Conservation (phyloP, 2,329 filamentous ascomycete species). For the Fusarium robinianum region DNA sequence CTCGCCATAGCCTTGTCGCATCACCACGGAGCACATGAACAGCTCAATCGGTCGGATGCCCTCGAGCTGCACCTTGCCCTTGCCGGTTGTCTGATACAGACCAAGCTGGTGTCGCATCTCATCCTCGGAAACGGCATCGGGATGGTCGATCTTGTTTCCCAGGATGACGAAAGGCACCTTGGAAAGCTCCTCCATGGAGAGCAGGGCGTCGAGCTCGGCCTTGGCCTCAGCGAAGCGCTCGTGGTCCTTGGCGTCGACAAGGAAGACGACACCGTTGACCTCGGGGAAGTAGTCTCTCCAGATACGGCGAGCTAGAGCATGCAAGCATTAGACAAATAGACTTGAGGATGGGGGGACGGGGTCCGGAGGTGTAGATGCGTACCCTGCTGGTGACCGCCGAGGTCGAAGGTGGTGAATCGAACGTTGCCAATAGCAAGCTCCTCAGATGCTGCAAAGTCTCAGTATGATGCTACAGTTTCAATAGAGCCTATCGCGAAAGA, state of each 20-base stretch:
- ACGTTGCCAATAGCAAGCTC: slow-evolving; percentile 92
- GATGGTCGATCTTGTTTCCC: slow-evolving; percentile 99
- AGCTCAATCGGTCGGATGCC: slow-evolving; percentile 94
- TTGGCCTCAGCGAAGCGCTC: slow-evolving; percentile 94
- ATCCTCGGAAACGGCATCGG: slow-evolving; percentile 92
- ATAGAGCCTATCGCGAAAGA: slow-evolving; percentile 26
- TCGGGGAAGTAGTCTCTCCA: slow-evolving; percentile 99
- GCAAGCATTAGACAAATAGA: slow-evolving; percentile 3
- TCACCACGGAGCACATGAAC: slow-evolving; percentile 99
- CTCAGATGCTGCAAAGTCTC: slow-evolving; percentile 69
- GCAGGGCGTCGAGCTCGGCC: slow-evolving; percentile 91
- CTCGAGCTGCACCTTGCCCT: slow-evolving; percentile 91
- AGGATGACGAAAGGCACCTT: slow-evolving; percentile 97
- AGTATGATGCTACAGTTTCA: slow-evolving; percentile 11
- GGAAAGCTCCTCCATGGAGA: slow-evolving; percentile 94
- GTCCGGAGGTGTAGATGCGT: slow-evolving; percentile 38
- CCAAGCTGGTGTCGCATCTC: slow-evolving; percentile 91
- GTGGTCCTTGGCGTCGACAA: slow-evolving; percentile 96
- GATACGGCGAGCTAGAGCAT: slow-evolving; percentile 76
- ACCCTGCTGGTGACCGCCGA: slow-evolving; percentile 93
- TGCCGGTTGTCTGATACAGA: slow-evolving; percentile 93
- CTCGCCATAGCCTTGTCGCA: slow-evolving; percentile 94
- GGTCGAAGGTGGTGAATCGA: slow-evolving; percentile 91
- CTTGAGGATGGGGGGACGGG: too few relatives aligned
- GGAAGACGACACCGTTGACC: slow-evolving; percentile 95